Evolutionary conservation across 768 basidiomycete species (phyloP), one percentile per base, ranked within the genome.

Genomic region (Kwoniella mangroviensis): DNA sequence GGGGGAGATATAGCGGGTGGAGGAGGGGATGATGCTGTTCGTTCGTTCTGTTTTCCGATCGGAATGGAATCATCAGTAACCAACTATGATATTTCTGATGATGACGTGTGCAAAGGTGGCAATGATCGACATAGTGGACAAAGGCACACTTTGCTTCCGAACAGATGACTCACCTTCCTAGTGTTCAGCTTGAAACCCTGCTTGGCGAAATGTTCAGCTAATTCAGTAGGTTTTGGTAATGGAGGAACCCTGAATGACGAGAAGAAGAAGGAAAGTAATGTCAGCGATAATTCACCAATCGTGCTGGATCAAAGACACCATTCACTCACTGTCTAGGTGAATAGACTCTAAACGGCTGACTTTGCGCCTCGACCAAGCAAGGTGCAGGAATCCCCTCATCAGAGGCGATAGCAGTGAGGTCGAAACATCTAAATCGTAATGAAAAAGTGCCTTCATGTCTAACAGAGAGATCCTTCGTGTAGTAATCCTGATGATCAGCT

Each of bases 141-240:
- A 49, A 49, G 45, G 45, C 45, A 49, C 45, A 49, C 45, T 58
- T 40, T 58, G 56, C 34, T 17, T 26, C 24, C 24, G 51, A 17
- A 43, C 6, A 59, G 24, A 21, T 13, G 17, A 55, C 76, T 70
- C 41, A 78, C 77, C 66, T 81, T 81, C 7, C 79, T 73, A 3
- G 77, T 74, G 54, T 79, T 81, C 17, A 81, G 71, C 56, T 81
- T 81, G 75, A 79, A 81, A 1, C 79, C 79, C 41, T 74, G 74
- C 21, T 67, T 63, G 24, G 65, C 69, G 62, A 81, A 81, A 54
- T 81, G 79, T 55, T 81, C 79, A 4, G 77, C 71, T 41, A 81
- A 49, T 26, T 69, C 73, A 13, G 77, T 79, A 9, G 74, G 71
- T 63, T 75, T 75, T 0, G 79, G 79, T 24, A 79, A 22, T 6